phyloP scores from a whole-genome alignment of 441 rosid species.

The Pelargonium fulgidum region DNA sequence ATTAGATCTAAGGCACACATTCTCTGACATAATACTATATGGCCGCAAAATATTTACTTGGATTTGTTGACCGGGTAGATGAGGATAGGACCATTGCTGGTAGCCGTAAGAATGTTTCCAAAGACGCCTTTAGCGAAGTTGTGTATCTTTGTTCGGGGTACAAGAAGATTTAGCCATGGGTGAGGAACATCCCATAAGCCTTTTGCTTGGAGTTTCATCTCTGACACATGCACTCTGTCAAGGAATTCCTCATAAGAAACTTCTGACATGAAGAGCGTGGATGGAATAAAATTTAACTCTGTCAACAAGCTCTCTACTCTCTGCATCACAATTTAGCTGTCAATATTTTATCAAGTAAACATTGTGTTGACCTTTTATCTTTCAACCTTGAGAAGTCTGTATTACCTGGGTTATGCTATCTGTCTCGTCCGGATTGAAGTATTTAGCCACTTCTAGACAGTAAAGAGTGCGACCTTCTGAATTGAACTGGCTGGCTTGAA shows the following conservation, averaged over 20 bases:
- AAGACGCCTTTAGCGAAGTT: constrained; percentile 66
- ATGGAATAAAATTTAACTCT: constrained; percentile 53
- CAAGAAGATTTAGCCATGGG: constrained; percentile 92
- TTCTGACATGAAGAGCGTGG: constrained; percentile 68
- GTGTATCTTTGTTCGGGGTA: constrained; percentile 63
- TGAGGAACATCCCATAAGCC: constrained; percentile 98
- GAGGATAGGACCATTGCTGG: constrained; percentile 91
- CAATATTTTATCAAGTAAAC: not conserved
- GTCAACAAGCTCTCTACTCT: constrained; percentile 29
- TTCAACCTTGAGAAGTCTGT: not conserved
- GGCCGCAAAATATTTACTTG: constrained; percentile 41
- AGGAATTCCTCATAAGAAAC: constrained; percentile 71
- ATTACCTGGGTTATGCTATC: constrained; percentile 40
- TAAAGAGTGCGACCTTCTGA: constrained; percentile 73
- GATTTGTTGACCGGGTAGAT: constrained; percentile 85
- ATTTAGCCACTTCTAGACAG: constrained; percentile 77
- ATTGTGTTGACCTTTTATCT: not conserved
- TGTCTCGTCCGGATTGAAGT: constrained; percentile 48
- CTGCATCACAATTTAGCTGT: not conserved
- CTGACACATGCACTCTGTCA: constrained; percentile 84
- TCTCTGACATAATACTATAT: not conserved
- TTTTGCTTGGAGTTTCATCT: constrained; percentile 67
- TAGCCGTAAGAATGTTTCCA: constrained; percentile 63
- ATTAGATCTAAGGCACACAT: not conserved
- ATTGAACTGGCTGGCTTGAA: constrained; percentile 61